Evolutionary conservation across 179 eudicot species (phyloP), one percentile per base, ranked within the genome.

Genomic region (Silene noctiflora): DNA sequence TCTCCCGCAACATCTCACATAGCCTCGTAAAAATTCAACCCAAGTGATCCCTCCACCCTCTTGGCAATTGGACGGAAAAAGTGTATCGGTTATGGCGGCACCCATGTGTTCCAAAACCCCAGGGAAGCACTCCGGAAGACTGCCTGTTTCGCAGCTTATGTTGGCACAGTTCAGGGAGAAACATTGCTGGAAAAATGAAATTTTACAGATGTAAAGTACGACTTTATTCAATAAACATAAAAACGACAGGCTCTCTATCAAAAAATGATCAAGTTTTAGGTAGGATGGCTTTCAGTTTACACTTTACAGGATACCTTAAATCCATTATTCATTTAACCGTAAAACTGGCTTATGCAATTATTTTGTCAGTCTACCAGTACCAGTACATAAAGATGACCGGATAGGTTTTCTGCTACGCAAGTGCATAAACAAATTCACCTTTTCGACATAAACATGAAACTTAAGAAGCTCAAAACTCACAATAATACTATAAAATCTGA

Each of bases 11-110:
- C 92, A 83, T 73, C 81, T 86, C 3, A 85, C 83, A 64, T 87
- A 93, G 5, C 97, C 98, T 80, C 83, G 87, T 79, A 93, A 62
- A 81, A 90, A 93, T 44, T 90, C 90, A 71, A 82, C 72, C 97
- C 96, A 90, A 67, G 77, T 83, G 58, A 91, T 77, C 42, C 90
- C 92, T 67, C 89, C 94, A 61, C 86, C 91, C 67, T 90, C 86
- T 46, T 84, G 89, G 62, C 22, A 4, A 27, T 71, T 31, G 69
- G 84, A 73, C 51, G 80, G 76, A 67, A 91, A 93, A 69, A 84
- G 85, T 4, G 83, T 81, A 73, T 91, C 96, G 21, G 80, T 81
- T 62, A 90, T 80, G 53, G 93, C 73, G 42, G 84, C 63, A 60
- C 88, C 92, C 64, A 91, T 63, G 73, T 91, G 83, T 70, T 69